Evolutionary conservation across 305 asterid species (phyloP), one percentile per base, ranked within the genome.

Genomic region (Solanum aculeatissimum): DNA sequence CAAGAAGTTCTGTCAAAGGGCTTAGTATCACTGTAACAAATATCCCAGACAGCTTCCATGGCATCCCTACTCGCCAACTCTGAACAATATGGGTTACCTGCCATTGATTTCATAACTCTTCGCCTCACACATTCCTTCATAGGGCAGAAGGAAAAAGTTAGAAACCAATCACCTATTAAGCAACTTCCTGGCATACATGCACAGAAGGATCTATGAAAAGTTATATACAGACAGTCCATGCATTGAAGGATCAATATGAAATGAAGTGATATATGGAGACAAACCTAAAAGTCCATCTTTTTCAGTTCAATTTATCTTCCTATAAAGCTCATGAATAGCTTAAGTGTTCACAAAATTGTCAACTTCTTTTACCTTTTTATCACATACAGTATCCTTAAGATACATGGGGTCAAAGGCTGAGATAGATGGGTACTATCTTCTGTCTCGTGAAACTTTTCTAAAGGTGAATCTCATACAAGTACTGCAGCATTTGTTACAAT

Each of bases 1-100:
- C 95, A 95, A 85, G 97, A 95, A 85, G 97, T 96, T 86, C 95
- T 88, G 40, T 96, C 98, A 85, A 96, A 96, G 66, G 99, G 99
- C 87, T 87, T 90, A 23, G 98, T 94, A 82, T 96, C 97, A 79
- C 93, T 93, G 85, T 96, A 96, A 88, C 99, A 96, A 82, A 90
- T 85, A 91, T 96, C 95, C 98, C 99, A 96, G 81, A 96, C 96
- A 86, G 94, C 97, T 84, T 93, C 96, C 97, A 92, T 89, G 80
- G 96, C 98, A 81, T 93, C 97, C 90, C 90, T 96, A 51, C 96
- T 91, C 29, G 95, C 97, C 2, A 88, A 85, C 85, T 91, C 91
- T 0, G 98, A 92, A 90, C 98, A 96, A 83, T 91, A 81, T 2
- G 98, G 99, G 83, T 83, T 83, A 68, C 23, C 45, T 11, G 88